A percentile compares a stretch with the other conserved stretches of the same genome.
Conservation (phyloP, 2,329 filamentous ascomycete species). For the Microdochium nivale region DNA sequence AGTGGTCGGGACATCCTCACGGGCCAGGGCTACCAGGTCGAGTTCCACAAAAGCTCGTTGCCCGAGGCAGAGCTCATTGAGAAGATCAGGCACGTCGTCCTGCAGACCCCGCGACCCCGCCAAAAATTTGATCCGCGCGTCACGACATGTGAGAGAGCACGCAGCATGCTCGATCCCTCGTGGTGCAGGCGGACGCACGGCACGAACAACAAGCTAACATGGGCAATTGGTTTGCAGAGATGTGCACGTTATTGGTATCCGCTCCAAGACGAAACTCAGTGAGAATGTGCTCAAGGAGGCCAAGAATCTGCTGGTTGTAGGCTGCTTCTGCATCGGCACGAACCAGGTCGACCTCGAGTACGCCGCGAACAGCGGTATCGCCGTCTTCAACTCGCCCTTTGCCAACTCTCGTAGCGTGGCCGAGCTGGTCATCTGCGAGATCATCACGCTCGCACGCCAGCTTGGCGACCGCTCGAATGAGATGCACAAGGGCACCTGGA, state of each 20-base stretch:
- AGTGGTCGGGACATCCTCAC: conserved; percentile 77
- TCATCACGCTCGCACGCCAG: conserved; percentile 86
- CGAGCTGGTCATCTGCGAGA: conserved; percentile 89
- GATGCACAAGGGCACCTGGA: conserved; percentile 92
- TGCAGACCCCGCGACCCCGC: background rate
- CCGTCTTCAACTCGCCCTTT: conserved; percentile 98
- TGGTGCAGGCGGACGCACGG: background rate
- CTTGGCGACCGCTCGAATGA: conserved; percentile 88
- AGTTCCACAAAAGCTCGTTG: conserved; percentile 79
- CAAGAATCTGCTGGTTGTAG: conserved; percentile 89
- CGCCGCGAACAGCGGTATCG: conserved; percentile 77
- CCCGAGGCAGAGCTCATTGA: conserved; percentile 91
- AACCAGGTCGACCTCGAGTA: conserved; percentile 87
- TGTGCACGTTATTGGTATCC: conserved; percentile 95
- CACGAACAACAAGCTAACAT: background rate
- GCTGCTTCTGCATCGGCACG: conserved; percentile 98
- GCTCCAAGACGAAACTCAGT: conserved; percentile 93
- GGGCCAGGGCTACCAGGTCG: conserved; percentile 90
- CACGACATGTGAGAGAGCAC: background rate
- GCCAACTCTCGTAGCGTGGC: conserved; percentile 96
- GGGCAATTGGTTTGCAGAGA: conserved; percentile 46
- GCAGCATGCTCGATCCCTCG: background rate
- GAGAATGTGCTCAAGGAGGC: conserved; percentile 78
- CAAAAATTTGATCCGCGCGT: background rate
- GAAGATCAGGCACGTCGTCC: conserved; percentile 72